Conservation (phyloP, 352 stramenopile genomes). For the Aphanomyces stellatus region DNA sequence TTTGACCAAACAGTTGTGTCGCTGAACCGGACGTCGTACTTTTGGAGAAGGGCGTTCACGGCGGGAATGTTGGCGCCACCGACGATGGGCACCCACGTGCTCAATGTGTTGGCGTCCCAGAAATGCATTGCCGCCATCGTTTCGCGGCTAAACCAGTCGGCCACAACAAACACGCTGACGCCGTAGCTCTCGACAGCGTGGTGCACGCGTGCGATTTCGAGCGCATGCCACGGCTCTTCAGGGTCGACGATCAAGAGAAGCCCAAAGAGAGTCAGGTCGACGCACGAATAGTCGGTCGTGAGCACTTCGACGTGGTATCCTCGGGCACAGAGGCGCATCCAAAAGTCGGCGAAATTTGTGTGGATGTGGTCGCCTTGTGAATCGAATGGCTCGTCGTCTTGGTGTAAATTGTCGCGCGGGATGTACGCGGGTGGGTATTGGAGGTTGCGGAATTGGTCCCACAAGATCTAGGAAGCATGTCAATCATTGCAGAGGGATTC, state of each 20-base stretch:
- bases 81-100: slow-evolving; percentile 66
- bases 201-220: slow-evolving; percentile 50
- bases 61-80: slow-evolving; percentile 69
- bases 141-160: slow-evolving; percentile 67
- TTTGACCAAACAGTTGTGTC: slow-evolving; percentile 48
- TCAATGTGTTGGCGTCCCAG: slow-evolving; percentile 79
- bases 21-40: slow-evolving; percentile 63
- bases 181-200: slow-evolving; percentile 48
- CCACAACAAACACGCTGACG: slow-evolving; percentile 63
- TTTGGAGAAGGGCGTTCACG: slow-evolving; percentile 49
- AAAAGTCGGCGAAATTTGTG: slow-evolving; percentile 83
- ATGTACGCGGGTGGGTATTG: slow-evolving; percentile 78
- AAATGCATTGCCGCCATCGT: slow-evolving; percentile 53
- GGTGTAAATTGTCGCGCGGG: slow-evolving; percentile 63
- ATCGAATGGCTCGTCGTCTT: slow-evolving; percentile 50
- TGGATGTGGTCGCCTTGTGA: slow-evolving; percentile 69
- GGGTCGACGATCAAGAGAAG: slow-evolving; percentile 71
- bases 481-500: too few relatives aligned
- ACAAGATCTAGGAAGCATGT: slow-evolving; percentile 69
- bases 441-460: slow-evolving; percentile 86
- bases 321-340: slow-evolving; percentile 49
- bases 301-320: slow-evolving; percentile 78
- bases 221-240: slow-evolving; percentile 66
- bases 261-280: slow-evolving; percentile 60
- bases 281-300: slow-evolving; percentile 65